Base-by-base conservation (phyloP, 2,329 filamentous ascomycete genomes). In the Thyridium curvatum region DNA sequence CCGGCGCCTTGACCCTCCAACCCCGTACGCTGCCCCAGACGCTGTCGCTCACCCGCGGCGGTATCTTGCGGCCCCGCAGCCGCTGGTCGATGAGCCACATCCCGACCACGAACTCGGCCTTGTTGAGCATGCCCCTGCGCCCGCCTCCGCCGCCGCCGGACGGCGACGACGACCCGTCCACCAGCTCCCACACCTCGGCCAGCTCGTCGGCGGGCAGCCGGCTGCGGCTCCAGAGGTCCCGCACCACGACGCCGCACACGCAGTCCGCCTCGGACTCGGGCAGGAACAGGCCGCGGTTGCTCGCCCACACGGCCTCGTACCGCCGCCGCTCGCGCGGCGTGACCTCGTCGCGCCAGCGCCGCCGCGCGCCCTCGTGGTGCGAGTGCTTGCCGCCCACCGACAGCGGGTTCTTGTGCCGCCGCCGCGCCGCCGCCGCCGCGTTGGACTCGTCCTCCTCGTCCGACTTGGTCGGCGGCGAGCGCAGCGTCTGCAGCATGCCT, bases 271-370 rank as follows among this genome's bases (percentile, higher is more conserved):
- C 46, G 8, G 61, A 26, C 6, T 31, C 32, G 9, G 13, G 12
- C 26, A 61, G 55, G 8, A 77, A 60, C 0, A 79, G 42, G 0
- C 86, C 86, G 35, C 79, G 77, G 51, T 93, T 93, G 32, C 84
- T 86, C 2, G 86, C 86, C 85, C 86, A 93, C 2, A 93, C 75
- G 3, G 84, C 86, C 58, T 91, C 86, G 58, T 93, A 93, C 2
- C 86, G 73, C 52, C 84, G 85, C n/a, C 84, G 69, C 53, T 93
- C 85, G 5, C 77, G 68, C 35, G 77, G 72, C 0, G 82, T 86
- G 32, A 93, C 76, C 44, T 79, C 71, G 48, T 90, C 85, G 32
- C 84, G 75, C 86, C 86, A 93, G 7, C 84, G 76, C 52, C 79
- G 82, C 14, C 86, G 74, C 4, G 83, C 74, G 0, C 83, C 86